A percentile compares a stretch with the other conserved stretches of the same genome.
These are phyloP conservation scores for Xylaria bambusicola DNA, from an alignment of 495 filamentous ascomycete genomes.

Conservation along the genomic window DNA sequence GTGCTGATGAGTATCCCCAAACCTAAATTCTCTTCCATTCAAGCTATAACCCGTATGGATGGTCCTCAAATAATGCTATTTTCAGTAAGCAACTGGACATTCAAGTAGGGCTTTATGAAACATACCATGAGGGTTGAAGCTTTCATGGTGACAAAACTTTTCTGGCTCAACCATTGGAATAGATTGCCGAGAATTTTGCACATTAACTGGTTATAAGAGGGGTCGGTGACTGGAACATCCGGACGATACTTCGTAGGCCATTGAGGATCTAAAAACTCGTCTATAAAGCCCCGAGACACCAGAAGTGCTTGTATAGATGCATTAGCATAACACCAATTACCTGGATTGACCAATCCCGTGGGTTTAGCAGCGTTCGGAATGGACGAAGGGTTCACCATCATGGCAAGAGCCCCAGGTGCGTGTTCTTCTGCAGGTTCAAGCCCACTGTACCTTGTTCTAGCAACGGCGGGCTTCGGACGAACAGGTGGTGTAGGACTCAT, in stretches of 20 bases:
- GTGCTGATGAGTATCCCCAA: constrained; percentile 45
- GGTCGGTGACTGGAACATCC: constrained; percentile 62
- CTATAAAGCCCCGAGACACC: constrained; percentile 69
- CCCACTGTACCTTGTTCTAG: constrained; percentile 85
- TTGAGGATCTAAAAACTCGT: constrained; percentile 58
- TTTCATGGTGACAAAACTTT: constrained; percentile 53
- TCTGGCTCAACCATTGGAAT: constrained; percentile 68
- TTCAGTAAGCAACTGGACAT: background rate
- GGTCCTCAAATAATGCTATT: constrained; percentile 41
- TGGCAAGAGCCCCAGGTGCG: constrained; percentile 36
- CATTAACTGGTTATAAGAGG: constrained; percentile 76
- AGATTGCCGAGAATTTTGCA: constrained; percentile 73
- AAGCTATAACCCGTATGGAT: constrained; percentile 29
- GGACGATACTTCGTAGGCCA: constrained; percentile 29
- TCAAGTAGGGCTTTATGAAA: constrained; percentile 4
- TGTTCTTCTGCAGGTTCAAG: constrained; percentile 62
- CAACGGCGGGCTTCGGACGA: constrained; percentile 81
- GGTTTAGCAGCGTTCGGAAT: too few relatives aligned
- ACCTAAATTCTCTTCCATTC: constrained; percentile 19
- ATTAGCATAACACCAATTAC: constrained; percentile 90
- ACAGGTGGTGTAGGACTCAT: constrained; percentile 48
- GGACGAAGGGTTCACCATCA: constrained; percentile 20
- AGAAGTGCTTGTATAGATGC: constrained; percentile 80
- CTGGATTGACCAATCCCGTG: constrained; percentile 79
- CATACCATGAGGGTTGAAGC: constrained; percentile 66